phyloP scores from a whole-genome alignment of 2,329 filamentous ascomycete species.

The Pseudofabraea citricarpa region DNA sequence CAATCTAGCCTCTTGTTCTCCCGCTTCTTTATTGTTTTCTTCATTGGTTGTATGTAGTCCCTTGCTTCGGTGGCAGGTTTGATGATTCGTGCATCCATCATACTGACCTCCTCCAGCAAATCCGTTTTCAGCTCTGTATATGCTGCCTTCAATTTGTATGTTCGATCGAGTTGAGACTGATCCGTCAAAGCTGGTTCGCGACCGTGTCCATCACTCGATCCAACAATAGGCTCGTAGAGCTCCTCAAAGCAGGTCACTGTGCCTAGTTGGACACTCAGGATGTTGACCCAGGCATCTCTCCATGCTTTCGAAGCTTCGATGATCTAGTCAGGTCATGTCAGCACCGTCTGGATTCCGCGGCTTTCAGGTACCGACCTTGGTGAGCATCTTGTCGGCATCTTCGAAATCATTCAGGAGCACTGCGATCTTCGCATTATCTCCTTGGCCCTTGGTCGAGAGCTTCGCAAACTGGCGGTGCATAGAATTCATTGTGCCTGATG shows the following conservation, averaged over 20 bases:
- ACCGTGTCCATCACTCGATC: conserved; percentile 52
- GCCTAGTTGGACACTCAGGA: conserved; percentile 64
- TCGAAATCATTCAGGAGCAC: conserved; percentile 75
- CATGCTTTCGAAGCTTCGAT: conserved; percentile 71
- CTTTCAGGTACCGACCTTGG: conserved; percentile 48
- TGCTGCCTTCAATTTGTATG: conserved; percentile 57
- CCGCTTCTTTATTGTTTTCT: conserved; percentile 80
- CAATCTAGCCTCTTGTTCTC: conserved; percentile 80
- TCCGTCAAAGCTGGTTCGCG: conserved; percentile 57
- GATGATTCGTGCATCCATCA: conserved; percentile 67
- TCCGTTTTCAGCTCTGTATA: conserved; percentile 70
- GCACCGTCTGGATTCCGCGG: conserved; percentile 1
- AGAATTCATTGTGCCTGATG: conserved; percentile 52
- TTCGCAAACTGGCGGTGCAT: conserved; percentile 72
- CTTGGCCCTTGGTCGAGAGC: conserved; percentile 61
- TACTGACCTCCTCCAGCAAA: conserved; percentile 63
- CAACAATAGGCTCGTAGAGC: conserved; percentile 73
- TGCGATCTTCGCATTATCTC: conserved; percentile 72
- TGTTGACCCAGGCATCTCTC: conserved; percentile 73
- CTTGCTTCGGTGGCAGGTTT: conserved; percentile 65
- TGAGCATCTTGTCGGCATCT: conserved; percentile 70
- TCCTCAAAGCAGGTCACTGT: conserved; percentile 64
- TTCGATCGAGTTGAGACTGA: conserved; percentile 56
- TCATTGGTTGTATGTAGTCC: conserved; percentile 64
- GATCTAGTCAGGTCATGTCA: conserved; percentile 49